Evolutionary conservation across 139 green algal species (phyloP).

Genomic region (Chlorella sp.): DNA sequence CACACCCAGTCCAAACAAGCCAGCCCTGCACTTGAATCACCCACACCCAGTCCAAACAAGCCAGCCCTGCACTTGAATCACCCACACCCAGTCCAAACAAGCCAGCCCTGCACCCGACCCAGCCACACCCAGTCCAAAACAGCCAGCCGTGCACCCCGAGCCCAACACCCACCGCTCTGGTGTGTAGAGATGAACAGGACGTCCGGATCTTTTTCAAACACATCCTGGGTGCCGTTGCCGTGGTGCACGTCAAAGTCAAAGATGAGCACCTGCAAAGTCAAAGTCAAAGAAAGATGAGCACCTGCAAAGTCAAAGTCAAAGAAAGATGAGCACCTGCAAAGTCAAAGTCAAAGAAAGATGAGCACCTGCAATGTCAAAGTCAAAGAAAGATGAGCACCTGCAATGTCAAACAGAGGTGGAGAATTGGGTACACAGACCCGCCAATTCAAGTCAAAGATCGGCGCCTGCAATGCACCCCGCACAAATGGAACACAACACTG

Average conservation of each 20-base stretch:
- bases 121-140: too few relatives aligned
- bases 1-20: too few relatives aligned
- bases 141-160: too few relatives aligned
- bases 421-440: not conserved
- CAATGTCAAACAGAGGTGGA: not conserved
- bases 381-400: not conserved
- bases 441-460: not conserved
- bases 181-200: constrained; percentile 91
- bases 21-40: too few relatives aligned
- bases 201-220: constrained; percentile 79
- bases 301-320: not conserved
- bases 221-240: constrained; percentile 84
- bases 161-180: constrained; percentile 51
- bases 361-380: not conserved
- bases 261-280: constrained; percentile 71
- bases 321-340: not conserved
- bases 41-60: too few relatives aligned
- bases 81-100: too few relatives aligned
- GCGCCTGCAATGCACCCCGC: not conserved
- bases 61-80: too few relatives aligned
- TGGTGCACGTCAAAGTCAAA: constrained; percentile 94
- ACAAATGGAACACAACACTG: too few relatives aligned
- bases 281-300: not conserved
- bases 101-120: too few relatives aligned
- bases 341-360: not conserved